Evolutionary conservation across 805 yeast species (phyloP).

Genomic region (Candida loeiensis): DNA sequence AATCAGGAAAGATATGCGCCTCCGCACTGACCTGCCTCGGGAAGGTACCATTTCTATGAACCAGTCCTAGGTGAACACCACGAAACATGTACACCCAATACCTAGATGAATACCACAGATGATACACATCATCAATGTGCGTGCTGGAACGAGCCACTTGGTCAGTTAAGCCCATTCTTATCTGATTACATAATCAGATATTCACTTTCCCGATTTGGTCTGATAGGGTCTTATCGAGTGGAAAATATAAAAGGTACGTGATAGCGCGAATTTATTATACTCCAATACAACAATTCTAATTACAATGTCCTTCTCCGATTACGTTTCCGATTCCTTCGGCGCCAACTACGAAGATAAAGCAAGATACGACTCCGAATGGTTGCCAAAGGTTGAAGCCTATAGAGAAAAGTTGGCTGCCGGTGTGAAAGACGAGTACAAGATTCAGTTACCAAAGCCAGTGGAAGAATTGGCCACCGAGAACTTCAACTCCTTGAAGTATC

Average conservation of each 20-base stretch:
- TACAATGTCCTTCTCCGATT: constrained; percentile 11
- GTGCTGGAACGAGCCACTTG: too few relatives aligned
- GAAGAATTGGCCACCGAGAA: constrained; percentile 32
- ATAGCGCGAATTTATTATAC: background rate
- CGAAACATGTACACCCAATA: too few relatives aligned
- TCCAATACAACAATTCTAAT: background rate
- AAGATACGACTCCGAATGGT: constrained; percentile 38
- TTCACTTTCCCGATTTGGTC: constrained; percentile 1
- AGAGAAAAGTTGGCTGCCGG: constrained; percentile 30
- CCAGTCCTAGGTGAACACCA: too few relatives aligned
- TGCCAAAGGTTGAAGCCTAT: constrained; percentile 46
- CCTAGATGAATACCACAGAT: too few relatives aligned
- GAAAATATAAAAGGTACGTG: background rate
- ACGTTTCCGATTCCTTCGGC: constrained; percentile 30
- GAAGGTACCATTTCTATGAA: too few relatives aligned
- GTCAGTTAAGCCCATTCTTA: too few relatives aligned
- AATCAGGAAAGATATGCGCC: background rate
- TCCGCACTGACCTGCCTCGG: background rate
- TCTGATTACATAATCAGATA: too few relatives aligned
- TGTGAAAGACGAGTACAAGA: constrained; percentile 29
- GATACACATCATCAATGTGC: too few relatives aligned
- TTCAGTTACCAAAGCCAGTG: constrained; percentile 31
- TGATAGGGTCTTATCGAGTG: background rate
- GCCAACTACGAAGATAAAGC: constrained; percentile 38
- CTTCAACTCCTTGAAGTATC: constrained; percentile 35